A percentile compares a stretch with the other conserved stretches of the same genome.
Conservation (phyloP, 805 yeast species). For the Myxozyma geophila region DNA sequence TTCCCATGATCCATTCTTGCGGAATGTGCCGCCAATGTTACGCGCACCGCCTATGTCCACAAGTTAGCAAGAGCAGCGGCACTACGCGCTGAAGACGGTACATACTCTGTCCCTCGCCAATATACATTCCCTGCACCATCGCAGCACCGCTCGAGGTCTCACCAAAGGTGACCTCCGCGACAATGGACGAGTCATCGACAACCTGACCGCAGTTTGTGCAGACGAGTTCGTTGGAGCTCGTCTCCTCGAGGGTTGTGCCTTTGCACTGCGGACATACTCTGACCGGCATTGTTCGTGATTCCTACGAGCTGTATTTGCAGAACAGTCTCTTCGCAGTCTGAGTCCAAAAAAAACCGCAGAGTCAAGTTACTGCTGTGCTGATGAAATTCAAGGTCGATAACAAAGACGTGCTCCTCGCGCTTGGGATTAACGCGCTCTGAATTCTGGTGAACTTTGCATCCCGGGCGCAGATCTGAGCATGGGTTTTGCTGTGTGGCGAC, state of each 20-base stretch:
- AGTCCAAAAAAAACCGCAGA: too few species aligned
- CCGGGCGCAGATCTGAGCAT: slow-evolving; percentile 6
- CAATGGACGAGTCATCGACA: slow-evolving; percentile 89
- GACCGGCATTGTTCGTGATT: slow-evolving; percentile 15
- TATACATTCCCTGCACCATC: slow-evolving; percentile 90
- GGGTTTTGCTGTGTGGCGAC: not conserved
- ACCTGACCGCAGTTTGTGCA: slow-evolving; percentile 87
- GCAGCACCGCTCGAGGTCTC: slow-evolving; percentile 95
- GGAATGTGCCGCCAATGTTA: slow-evolving; percentile 53
- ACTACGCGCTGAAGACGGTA: not conserved
- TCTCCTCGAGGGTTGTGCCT: slow-evolving; percentile 33
- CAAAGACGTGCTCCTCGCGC: not conserved
- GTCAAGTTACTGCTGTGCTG: too few species aligned
- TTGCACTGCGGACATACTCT: slow-evolving; percentile 29
- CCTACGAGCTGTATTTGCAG: not conserved
- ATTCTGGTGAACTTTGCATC: not conserved
- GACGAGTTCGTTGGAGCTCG: slow-evolving; percentile 58
- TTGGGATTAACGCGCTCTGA: not conserved
- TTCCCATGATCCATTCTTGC: slow-evolving; percentile 53
- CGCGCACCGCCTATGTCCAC: slow-evolving; percentile 28
- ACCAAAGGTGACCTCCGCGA: slow-evolving; percentile 92
- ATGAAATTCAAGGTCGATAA: not conserved
- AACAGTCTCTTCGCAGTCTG: not conserved
- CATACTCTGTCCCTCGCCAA: slow-evolving; percentile 75
- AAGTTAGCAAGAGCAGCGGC: not conserved